Evolutionary conservation across 805 yeast species (phyloP), one percentile per base, ranked within the genome.

Genomic region (Ogataea siamensis): DNA sequence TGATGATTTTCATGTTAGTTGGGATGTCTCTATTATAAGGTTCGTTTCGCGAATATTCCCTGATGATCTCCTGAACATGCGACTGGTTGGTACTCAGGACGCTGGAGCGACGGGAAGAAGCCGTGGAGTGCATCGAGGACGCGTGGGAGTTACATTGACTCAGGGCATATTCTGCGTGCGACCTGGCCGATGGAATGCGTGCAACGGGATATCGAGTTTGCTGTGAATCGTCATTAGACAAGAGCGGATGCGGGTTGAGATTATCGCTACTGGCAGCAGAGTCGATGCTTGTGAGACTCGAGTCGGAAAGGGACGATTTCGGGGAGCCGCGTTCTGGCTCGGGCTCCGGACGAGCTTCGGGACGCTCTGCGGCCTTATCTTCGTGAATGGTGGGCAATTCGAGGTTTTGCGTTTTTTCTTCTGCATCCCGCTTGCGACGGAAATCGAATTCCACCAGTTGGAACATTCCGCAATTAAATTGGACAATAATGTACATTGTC

Each of bases 381-480:
- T 23, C 26, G 11, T n/a, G 35, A 12, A 28, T 24, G 4, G 25
- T 11, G 6, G 25, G 25, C 25, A 22, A 7, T 3, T 16, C 27
- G 13, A 10, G 14, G 4, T n/a, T n/a, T 7, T 21, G 15, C 25
- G 30, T 42, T 6, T 37, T 37, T 10, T 35, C 41, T 15, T 45
- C 43, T 7, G 35, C 36, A 11, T 39, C 45, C 4, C 24, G 42
- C 13, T 37, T 24, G 21, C 63, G 69, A 19, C 68, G 56, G 56
- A 76, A 76, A 53, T 76, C 82, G 63, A 66, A 65, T 42, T 70
- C 73, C 15, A 74, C 66, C 32, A 76, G 52, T 43, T 66, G 65
- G 51, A 70, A 76, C 28, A 71, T 49, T 1, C 82, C 82, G 40
- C 74, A 63, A 45, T 72, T 70, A 51, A 76, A 76, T 51, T 76